Conservation (phyloP, 2,329 filamentous ascomycete genomes). For the Colletotrichum sp. region DNA sequence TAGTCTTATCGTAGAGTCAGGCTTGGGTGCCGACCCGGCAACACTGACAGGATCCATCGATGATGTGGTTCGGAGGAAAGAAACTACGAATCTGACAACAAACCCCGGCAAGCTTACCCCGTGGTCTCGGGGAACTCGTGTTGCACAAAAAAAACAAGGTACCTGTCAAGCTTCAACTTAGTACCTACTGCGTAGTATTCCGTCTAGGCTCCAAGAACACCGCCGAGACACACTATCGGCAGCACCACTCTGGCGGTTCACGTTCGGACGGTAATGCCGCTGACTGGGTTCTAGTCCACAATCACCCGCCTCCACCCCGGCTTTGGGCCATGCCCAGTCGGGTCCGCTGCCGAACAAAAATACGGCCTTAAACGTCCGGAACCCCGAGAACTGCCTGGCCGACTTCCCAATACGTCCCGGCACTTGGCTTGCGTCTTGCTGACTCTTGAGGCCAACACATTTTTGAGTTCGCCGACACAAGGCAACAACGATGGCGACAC, state of each 20-base stretch:
- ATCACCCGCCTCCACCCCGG: background rate
- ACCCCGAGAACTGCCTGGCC: background rate
- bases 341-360: background rate
- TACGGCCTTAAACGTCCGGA: background rate
- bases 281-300: background rate
- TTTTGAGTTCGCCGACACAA: background rate
- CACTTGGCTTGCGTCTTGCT: background rate
- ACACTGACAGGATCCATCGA: background rate
- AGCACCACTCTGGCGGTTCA: background rate
- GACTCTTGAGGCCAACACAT: background rate
- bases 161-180: background rate
- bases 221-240: background rate
- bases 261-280: background rate
- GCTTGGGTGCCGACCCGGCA: background rate
- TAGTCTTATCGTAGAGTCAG: background rate
- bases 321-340: background rate
- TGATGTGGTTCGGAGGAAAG: constrained; percentile 1
- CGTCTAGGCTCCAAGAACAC: background rate
- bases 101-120: background rate
- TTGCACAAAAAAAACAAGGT: background rate
- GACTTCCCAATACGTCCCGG: background rate
- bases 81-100: constrained; percentile 11
- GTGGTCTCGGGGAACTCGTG: background rate
- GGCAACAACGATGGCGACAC: background rate
- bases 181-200: background rate